Base-by-base conservation (phyloP, 345 rosid species). In the Euclidium syriacum region DNA sequence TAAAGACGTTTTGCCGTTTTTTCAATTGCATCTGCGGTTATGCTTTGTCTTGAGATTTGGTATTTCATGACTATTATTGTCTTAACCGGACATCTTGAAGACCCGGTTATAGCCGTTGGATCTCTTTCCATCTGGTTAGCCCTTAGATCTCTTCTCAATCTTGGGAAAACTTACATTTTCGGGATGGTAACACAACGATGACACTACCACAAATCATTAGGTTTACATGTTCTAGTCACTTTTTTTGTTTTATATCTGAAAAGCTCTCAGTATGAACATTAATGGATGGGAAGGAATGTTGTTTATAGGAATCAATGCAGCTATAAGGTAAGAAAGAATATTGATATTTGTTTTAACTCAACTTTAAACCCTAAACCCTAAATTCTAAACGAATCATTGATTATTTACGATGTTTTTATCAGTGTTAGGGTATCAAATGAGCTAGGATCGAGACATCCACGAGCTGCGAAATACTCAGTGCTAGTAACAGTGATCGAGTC, bases 251-350 rank as follows among this genome's bases (percentile, higher is more conserved):
- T n/a, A n/a, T n/a, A n/a, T n/a, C n/a, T n/a, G n/a, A n/a, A n/a
- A n/a, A n/a, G n/a, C n/a, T 73, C 48, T 38, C 75, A 94, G 99
- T 79, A 94, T 94, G 97, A 94, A 94, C 79, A 81, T 94, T 58
- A 90, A 94, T 48, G 97, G 99, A 15, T 94, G 97, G 96, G 97
- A 94, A 75, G 99, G 96, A 63, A 87, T 90, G 99, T 6, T 87
- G 64, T 94, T 90, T 46, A 81, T 94, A 7, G 95, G 97, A 62
- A 75, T 94, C 75, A 90, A 94, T 73, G 97, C 95, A 22, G 99
- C 96, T 25, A 77, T 90, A 68, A 87, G 95, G 97, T 92, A 62
- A 52, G 25, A n/a, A 14, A 4, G 3, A 1, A 17, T 20, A 49
- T 2, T 29, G 41, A 3, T 1, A 2, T 29, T 14, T 25, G 0